These are phyloP conservation scores for Phytopythium sindhum DNA, from an alignment of 352 stramenopile species.

Conservation along the genomic window DNA sequence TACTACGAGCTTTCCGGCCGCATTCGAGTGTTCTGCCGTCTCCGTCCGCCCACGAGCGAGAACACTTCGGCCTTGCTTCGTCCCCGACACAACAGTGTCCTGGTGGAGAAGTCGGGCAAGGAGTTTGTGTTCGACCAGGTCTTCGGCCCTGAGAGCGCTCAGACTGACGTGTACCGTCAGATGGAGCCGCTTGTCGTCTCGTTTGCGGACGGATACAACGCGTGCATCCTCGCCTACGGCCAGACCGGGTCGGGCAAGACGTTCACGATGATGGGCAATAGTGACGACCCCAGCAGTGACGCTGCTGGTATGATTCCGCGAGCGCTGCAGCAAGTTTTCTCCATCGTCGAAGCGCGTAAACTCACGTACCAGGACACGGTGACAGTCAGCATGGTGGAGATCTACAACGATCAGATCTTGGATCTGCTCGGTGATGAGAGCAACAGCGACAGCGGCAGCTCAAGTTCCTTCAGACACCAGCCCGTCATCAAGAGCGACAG, in stretches of 20 bases:
- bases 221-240: slow-evolving; percentile 99
- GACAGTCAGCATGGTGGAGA: slow-evolving; percentile 96
- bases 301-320: slow-evolving; percentile 92
- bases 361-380: slow-evolving; percentile 70
- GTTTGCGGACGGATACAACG: slow-evolving; percentile 97
- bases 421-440: slow-evolving; percentile 73
- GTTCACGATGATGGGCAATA: slow-evolving; percentile 94
- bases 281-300: slow-evolving; percentile 26
- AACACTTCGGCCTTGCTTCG: slow-evolving; percentile 45
- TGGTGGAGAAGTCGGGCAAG: slow-evolving; percentile 88
- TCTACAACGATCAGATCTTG: slow-evolving; percentile 94
- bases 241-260: slow-evolving; percentile 97
- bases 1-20: slow-evolving; percentile 90
- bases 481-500: slow-evolving; percentile 56
- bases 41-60: slow-evolving; percentile 47
- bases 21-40: slow-evolving; percentile 92
- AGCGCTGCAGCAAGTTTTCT: slow-evolving; percentile 95
- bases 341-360: slow-evolving; percentile 67
- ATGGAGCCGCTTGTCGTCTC: slow-evolving; percentile 94
- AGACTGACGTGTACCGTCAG: slow-evolving; percentile 94
- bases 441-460: slow-evolving; percentile 32
- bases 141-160: slow-evolving; percentile 90
- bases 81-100: slow-evolving; percentile 87
- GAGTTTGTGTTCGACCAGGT: slow-evolving; percentile 97
- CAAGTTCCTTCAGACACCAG: slow-evolving; percentile 24